These are phyloP conservation scores for Allium sativum DNA, from an alignment of 106 monocot species.

Conservation along the genomic window DNA sequence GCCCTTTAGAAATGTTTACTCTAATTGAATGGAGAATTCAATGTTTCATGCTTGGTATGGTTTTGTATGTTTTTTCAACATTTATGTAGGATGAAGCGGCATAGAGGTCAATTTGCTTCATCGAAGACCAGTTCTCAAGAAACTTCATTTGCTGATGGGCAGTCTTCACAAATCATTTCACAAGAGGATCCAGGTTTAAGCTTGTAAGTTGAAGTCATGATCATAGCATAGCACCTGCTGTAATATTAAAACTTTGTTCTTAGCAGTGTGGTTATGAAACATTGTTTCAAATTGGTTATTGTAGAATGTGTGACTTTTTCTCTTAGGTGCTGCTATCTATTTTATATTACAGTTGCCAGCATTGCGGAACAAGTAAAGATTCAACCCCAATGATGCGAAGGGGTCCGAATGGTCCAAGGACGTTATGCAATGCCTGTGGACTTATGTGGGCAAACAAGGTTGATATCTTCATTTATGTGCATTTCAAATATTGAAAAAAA, in stretches of 20 bases:
- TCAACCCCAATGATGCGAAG: constrained; percentile 51
- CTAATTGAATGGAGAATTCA: too few species aligned
- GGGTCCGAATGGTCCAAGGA: constrained; percentile 38
- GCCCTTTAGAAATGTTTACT: too few species aligned
- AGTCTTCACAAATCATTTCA: constrained; percentile 10
- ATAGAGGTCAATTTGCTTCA: constrained; percentile 47
- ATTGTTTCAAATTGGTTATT: not conserved
- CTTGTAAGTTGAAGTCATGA: constrained; percentile 17
- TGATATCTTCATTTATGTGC: not conserved
- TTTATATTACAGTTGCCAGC: constrained; percentile 24
- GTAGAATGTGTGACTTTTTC: too few species aligned
- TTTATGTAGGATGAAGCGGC: constrained; percentile 38
- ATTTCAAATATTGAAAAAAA: too few species aligned
- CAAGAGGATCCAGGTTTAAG: constrained; percentile 11
- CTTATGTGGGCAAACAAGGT: constrained; percentile 55
- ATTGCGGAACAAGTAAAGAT: constrained; percentile 25
- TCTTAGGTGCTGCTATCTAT: too few species aligned
- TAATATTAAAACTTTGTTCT: too few species aligned
- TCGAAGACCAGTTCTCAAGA: constrained; percentile 29
- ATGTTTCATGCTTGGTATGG: too few species aligned
- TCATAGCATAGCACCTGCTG: too few species aligned
- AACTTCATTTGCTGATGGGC: constrained; percentile 7
- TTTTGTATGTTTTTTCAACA: not conserved
- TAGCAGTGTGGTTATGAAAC: too few species aligned
- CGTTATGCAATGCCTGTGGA: constrained; percentile 48